Base-by-base conservation (phyloP, 257 asterid species). In the Jacaranda mimosifolia region DNA sequence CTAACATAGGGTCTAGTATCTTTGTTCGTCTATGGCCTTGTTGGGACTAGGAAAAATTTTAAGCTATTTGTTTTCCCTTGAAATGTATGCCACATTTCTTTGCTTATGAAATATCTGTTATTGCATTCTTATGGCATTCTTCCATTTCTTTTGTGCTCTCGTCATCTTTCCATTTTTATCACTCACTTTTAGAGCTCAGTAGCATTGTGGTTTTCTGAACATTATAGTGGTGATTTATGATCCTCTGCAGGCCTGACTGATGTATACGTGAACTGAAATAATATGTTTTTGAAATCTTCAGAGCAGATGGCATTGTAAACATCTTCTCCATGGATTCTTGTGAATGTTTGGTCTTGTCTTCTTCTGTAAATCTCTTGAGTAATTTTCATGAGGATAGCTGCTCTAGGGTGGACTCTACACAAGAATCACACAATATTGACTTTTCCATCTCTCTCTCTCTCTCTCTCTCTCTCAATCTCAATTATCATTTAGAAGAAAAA, bases 361-460 rank as follows among this genome's bases (percentile, higher is more conserved):
- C 32, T 26, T 26, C 32, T 26, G 32, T 26, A 26, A 26, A 26
- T 26, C 32, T 26, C 1, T 2, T 26, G n/a, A 38, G 40, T 6
- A 43, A 63, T 9, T 72, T 9, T 55, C 66, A n/a, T n/a, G 46
- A 71, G 32, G n/a, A 13, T 48, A 48, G n/a, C 55, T 48, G n/a
- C 5, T 17, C 62, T 15, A 55, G 48, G 48, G 48, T 63, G 17
- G 56, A 13, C 18, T 51, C 21, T 39, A 63, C 1, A 1, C 39
- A 3, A n/a, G 26, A 15, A 49, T 6, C 51, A 9, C 38, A 14
- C 5, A 15, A 14, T 39, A 52, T 63, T 63, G 49, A 63, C 7
- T 9, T 63, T 39, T 63, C 69, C 51, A 5, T 6, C 51, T 39
- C 49, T 2, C 36, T 53, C 3, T 53, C 59, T 53, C 7, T 53